Percentiles rank a stretch among this genome's conserved stretches.
Evolutionary conservation across 345 rosid species (phyloP).

Genomic region (Lumnitzera littorea): DNA sequence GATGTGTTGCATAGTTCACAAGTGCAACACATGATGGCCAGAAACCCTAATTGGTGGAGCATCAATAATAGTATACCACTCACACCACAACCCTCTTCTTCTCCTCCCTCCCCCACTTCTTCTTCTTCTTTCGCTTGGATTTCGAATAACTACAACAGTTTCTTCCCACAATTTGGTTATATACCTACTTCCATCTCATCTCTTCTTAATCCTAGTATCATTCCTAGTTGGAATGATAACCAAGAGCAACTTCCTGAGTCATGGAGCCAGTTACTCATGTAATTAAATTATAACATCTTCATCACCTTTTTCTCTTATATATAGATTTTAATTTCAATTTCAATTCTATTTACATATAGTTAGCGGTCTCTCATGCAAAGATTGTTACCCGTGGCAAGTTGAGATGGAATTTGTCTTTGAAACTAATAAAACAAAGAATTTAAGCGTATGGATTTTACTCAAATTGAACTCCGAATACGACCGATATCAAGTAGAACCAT

Average conservation of each 20-base stretch:
- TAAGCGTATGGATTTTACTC: too few species aligned
- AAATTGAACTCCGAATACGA: too few species aligned
- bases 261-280: conserved; percentile 35
- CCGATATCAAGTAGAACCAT: too few species aligned
- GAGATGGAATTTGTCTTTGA: too few species aligned
- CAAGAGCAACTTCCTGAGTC: conserved; percentile 10
- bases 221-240: background rate
- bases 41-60: conserved; percentile 87
- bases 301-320: too few species aligned
- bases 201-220: background rate
- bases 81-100: conserved; percentile 22
- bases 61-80: conserved; percentile 58
- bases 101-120: conserved; percentile 12
- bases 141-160: background rate
- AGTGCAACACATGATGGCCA: conserved; percentile 75
- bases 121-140: conserved; percentile 52
- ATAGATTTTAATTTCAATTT: too few species aligned
- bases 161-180: conserved; percentile 3
- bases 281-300: conserved; percentile 8
- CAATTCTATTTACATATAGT: too few species aligned
- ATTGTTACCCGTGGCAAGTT: too few species aligned
- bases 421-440: too few species aligned
- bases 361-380: too few species aligned
- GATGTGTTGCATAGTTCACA: conserved; percentile 72
- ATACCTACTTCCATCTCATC: background rate